These are phyloP conservation scores for Rosa multiflora DNA, from an alignment of 306 rosid genomes.

Conservation along the genomic window DNA sequence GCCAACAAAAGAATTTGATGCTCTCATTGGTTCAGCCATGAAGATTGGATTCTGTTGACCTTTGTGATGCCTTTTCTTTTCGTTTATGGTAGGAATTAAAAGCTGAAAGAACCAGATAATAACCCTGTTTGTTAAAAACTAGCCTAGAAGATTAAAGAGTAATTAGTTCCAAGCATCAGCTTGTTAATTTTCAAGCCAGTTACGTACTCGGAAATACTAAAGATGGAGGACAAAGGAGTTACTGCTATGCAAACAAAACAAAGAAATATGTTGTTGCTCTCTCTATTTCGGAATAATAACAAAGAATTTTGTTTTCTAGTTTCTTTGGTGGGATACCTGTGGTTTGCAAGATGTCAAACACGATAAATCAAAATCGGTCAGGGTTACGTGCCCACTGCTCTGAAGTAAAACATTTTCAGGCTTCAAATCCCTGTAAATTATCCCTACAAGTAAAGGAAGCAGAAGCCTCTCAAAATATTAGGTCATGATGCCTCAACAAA, in stretches of 20 bases:
- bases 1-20: conserved; percentile 97
- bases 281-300: not conserved
- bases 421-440: conserved; percentile 94
- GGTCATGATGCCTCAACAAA: not conserved
- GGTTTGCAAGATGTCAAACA: conserved; percentile 91
- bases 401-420: conserved; percentile 95
- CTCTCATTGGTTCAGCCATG: conserved; percentile 98
- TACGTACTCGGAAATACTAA: not conserved
- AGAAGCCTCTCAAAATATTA: conserved; percentile 1
- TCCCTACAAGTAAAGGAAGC: conserved; percentile 46
- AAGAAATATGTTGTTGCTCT: not conserved
- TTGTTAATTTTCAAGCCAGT: not conserved
- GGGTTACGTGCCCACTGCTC: conserved; percentile 66
- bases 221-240: not conserved
- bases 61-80: conserved; percentile 60
- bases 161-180: not conserved
- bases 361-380: conserved; percentile 93
- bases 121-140: not conserved
- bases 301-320: not conserved
- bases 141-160: not conserved
- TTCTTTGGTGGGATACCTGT: conserved; percentile 53
- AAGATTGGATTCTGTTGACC: conserved; percentile 65
- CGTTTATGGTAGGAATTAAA: conserved; percentile 51
- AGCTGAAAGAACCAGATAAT: conserved; percentile 50
- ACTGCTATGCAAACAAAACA: not conserved